Evolutionary conservation across 495 filamentous ascomycete species (phyloP).

Genomic region (Bryoglossum gracile): DNA sequence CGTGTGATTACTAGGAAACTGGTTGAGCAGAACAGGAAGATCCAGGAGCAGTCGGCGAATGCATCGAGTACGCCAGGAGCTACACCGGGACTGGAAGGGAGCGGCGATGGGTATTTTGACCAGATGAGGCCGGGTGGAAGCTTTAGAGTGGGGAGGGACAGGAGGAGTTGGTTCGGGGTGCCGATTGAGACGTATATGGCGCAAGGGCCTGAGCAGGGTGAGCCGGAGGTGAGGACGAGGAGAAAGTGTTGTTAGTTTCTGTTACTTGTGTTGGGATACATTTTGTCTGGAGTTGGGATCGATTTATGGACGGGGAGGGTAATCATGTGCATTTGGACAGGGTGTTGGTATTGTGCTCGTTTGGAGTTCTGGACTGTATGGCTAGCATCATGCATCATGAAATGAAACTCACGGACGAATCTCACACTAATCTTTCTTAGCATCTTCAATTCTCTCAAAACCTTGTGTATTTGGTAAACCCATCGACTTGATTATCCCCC

Average conservation of each 20-base stretch:
- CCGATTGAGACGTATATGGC: slow-evolving; percentile 38
- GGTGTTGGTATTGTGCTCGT: slow-evolving; percentile 4
- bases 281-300: slow-evolving; percentile 4
- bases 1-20: slow-evolving; percentile 89
- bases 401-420: too few relatives aligned
- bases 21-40: slow-evolving; percentile 79
- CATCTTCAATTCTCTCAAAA: too few relatives aligned
- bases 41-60: slow-evolving; percentile 38
- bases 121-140: slow-evolving; percentile 39
- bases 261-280: slow-evolving; percentile 5
- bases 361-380: slow-evolving; percentile 3
- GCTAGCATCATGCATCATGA: background rate
- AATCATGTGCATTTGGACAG: slow-evolving; percentile 18
- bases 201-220: slow-evolving; percentile 22
- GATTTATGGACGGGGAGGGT: slow-evolving; percentile 1
- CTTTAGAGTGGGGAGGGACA: slow-evolving; percentile 55
- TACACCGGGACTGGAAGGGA: slow-evolving; percentile 10
- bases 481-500: too few relatives aligned
- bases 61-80: slow-evolving; percentile 12
- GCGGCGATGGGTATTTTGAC: slow-evolving; percentile 41
- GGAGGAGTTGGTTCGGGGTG: slow-evolving; percentile 56
- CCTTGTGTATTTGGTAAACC: too few relatives aligned
- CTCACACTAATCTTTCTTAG: too few relatives aligned
- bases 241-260: slow-evolving; percentile 43
- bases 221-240: slow-evolving; percentile 29